A percentile compares a stretch with the other conserved stretches of the same genome.
Conservation (phyloP, 768 basidiomycete genomes). For the Chiua virens region DNA sequence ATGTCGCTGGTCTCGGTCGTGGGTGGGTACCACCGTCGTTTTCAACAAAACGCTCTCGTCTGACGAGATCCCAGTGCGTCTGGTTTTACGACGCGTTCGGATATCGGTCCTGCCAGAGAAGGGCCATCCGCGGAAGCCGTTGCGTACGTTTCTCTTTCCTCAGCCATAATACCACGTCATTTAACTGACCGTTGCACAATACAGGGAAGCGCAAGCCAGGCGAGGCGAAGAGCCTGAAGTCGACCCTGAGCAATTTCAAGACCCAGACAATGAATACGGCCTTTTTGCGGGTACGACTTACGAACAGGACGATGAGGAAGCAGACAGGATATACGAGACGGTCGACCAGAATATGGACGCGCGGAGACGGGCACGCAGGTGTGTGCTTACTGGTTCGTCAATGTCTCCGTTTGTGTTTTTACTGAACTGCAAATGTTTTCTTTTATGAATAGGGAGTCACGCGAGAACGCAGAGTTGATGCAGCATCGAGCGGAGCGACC, state of each 20-base stretch:
- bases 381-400: conserved; percentile 49
- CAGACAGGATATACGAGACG: conserved; percentile 90
- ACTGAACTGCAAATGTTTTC: not conserved
- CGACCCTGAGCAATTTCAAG: conserved; percentile 90
- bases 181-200: not conserved
- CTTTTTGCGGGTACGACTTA: conserved; percentile 95
- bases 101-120: conserved; percentile 97
- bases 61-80: conserved; percentile 63
- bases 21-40: conserved; percentile 54
- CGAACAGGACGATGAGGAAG: conserved; percentile 97
- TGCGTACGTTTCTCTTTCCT: conserved; percentile 53
- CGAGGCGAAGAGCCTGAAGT: conserved; percentile 87
- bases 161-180: not conserved
- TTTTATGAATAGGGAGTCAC: conserved; percentile 56
- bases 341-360: conserved; percentile 92
- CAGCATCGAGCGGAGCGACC: conserved; percentile 85
- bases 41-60: conserved; percentile 2
- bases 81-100: conserved; percentile 96
- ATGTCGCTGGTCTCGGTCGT: conserved; percentile 97
- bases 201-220: conserved; percentile 82
- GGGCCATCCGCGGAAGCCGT: conserved; percentile 90
- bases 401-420: not conserved
- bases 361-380: conserved; percentile 77
- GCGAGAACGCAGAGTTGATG: conserved; percentile 69
- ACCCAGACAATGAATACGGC: conserved; percentile 96